Evolutionary conservation across 495 filamentous ascomycete genomes (phyloP).

Genomic region (Aspergillus sclerotioniger): DNA sequence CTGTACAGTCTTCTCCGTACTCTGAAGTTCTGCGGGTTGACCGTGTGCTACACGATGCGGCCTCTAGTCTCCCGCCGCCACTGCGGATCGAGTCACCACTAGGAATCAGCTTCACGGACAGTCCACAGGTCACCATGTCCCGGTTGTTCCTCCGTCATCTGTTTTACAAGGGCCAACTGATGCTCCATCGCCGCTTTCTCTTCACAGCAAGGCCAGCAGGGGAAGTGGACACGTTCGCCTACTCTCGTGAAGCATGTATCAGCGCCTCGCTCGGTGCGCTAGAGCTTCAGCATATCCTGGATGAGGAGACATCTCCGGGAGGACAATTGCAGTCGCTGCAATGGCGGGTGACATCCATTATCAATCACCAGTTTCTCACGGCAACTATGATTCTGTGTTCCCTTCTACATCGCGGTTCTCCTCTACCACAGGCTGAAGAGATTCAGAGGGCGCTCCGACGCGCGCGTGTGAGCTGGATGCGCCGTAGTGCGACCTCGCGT

Average conservation of each 20-base stretch:
- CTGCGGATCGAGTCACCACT: slow-evolving; percentile 27
- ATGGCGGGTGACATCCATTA: slow-evolving; percentile 21
- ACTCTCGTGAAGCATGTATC: slow-evolving; percentile 24
- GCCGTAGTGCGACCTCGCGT: slow-evolving; percentile 22
- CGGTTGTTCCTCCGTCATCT: slow-evolving; percentile 33
- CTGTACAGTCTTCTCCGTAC: slow-evolving; percentile 28
- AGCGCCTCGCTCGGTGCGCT: slow-evolving; percentile 23
- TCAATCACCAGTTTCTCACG: slow-evolving; percentile 32
- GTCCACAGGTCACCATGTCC: slow-evolving; percentile 36
- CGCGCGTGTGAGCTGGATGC: slow-evolving; percentile 22
- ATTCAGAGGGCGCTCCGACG: slow-evolving; percentile 23
- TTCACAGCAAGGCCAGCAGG: slow-evolving; percentile 13
- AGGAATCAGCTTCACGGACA: slow-evolving; percentile 34
- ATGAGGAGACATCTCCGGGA: slow-evolving; percentile 28
- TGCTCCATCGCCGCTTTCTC: slow-evolving; percentile 38
- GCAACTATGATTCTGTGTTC: slow-evolving; percentile 54
- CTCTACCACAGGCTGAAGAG: slow-evolving; percentile 15
- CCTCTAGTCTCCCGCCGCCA: slow-evolving; percentile 26
- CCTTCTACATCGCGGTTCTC: slow-evolving; percentile 29
- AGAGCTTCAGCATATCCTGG: slow-evolving; percentile 20
- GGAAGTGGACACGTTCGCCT: slow-evolving; percentile 16
- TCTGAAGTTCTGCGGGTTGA: slow-evolving; percentile 38
- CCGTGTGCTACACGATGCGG: slow-evolving; percentile 26
- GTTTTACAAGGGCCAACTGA: slow-evolving; percentile 34
- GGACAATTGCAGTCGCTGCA: slow-evolving; percentile 29